A percentile compares a stretch with the other conserved stretches of the same genome.
These are phyloP conservation scores for Alternaria sp. DNA, from an alignment of 2,329 filamentous ascomycete species.

Conservation along the genomic window DNA sequence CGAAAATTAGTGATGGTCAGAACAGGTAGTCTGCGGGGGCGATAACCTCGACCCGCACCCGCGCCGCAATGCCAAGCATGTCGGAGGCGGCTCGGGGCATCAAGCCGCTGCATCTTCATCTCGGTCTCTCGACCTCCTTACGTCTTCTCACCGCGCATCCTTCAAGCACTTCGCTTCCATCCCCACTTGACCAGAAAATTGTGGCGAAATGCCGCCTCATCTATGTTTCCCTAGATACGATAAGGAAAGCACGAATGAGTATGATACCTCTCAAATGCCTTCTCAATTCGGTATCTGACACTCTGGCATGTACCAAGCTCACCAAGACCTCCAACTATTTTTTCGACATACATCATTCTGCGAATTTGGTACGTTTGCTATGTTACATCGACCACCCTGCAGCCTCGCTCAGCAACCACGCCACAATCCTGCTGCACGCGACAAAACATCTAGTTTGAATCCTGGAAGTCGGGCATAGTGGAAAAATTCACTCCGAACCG, in stretches of 20 bases:
- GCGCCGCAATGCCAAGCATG: not conserved
- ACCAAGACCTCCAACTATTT: not conserved
- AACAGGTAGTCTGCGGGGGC: not conserved
- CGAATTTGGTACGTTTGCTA: too few species aligned
- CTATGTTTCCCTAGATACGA: not conserved
- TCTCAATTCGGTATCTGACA: not conserved
- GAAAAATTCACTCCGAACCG: too few species aligned
- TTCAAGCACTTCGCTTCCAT: not conserved
- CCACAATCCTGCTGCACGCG: too few species aligned
- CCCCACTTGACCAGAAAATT: not conserved
- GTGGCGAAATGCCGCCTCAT: not conserved
- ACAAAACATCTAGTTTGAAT: too few species aligned
- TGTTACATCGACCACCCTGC: too few species aligned
- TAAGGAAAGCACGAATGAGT: too few species aligned
- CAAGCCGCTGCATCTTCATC: not conserved
- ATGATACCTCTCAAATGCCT: not conserved
- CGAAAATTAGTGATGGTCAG: not conserved
- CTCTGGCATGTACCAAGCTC: not conserved
- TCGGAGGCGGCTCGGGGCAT: not conserved
- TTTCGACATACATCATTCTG: too few species aligned
- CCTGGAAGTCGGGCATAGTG: too few species aligned
- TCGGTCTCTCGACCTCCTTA: not conserved
- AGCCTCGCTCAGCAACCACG: too few species aligned
- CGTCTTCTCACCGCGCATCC: not conserved
- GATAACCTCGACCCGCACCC: not conserved